phyloP scores from a whole-genome alignment of 306 rosid genomes.

The Quercus parvula region DNA sequence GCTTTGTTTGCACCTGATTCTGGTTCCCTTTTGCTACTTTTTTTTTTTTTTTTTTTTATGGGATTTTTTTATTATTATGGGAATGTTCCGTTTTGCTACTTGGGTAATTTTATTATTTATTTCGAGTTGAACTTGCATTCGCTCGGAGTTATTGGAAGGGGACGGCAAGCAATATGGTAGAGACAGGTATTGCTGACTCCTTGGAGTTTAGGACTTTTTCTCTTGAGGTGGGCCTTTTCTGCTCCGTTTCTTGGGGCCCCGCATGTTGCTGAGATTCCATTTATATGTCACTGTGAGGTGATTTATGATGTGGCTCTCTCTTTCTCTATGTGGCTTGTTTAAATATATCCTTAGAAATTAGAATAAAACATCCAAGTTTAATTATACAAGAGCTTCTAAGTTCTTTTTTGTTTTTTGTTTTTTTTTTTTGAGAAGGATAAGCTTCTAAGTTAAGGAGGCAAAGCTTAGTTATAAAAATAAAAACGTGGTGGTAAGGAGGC shows the following conservation, averaged over 20 bases:
- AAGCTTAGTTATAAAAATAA: too few species aligned
- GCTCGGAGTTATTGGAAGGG: constrained; percentile 1
- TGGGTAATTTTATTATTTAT: too few species aligned
- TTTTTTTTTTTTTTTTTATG: too few species aligned
- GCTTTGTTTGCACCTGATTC: neutral
- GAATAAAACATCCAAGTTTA: neutral
- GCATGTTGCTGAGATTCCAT: constrained; percentile 36
- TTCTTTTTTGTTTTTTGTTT: too few species aligned
- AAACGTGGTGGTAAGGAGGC: too few species aligned
- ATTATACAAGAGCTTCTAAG: neutral
- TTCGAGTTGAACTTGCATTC: constrained; percentile 2
- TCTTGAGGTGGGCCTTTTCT: constrained; percentile 27
- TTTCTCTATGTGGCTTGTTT: neutral
- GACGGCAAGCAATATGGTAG: neutral
- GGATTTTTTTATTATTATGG: too few species aligned
- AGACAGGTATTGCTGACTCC: constrained; percentile 12
- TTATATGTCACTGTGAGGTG: constrained; percentile 24
- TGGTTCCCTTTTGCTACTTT: neutral
- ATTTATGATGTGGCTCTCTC: constrained; percentile 12
- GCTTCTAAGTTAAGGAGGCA: too few species aligned
- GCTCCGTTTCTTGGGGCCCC: neutral
- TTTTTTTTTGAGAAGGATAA: too few species aligned
- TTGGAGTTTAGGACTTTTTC: constrained; percentile 23
- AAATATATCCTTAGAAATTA: neutral
- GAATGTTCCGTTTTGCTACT: neutral